phyloP scores from a whole-genome alignment of 2,329 filamentous ascomycete species.

The Aspergillus texensis region DNA sequence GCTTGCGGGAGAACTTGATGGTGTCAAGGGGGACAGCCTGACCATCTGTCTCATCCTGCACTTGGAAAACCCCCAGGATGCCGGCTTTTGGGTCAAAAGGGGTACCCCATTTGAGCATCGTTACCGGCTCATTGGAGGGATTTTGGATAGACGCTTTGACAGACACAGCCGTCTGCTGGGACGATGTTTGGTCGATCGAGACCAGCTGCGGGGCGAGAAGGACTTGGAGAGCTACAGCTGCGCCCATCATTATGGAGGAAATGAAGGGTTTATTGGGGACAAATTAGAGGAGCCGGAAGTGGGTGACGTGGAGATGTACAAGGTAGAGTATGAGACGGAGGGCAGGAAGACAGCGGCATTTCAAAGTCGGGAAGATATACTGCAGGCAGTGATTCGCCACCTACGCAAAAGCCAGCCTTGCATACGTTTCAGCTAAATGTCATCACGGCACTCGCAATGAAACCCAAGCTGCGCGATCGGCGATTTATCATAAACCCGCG shows the following conservation, averaged over 20 bases:
- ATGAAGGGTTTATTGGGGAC: not conserved
- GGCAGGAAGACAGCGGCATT: not conserved
- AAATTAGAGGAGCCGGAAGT: not conserved
- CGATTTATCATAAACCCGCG: not conserved
- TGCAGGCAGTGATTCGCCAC: not conserved
- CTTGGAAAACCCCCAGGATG: constrained; percentile 34
- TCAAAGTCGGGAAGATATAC: not conserved
- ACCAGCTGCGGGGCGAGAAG: constrained; percentile 6
- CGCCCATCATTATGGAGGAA: constrained; percentile 14
- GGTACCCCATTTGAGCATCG: constrained; percentile 41
- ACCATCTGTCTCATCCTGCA: constrained; percentile 27
- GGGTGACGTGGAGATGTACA: not conserved
- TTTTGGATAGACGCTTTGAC: constrained; percentile 34
- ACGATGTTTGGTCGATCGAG: constrained; percentile 5
- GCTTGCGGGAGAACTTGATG: constrained; percentile 38
- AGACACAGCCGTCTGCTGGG: constrained; percentile 20
- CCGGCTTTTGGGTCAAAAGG: constrained; percentile 38
- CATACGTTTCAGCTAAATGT: not conserved
- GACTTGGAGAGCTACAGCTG: constrained; percentile 21
- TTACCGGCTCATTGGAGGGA: constrained; percentile 29
- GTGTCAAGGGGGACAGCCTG: constrained; percentile 29
- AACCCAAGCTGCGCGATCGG: not conserved
- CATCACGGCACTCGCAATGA: not conserved
- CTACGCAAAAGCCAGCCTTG: not conserved
- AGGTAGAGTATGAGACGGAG: not conserved